Conservation (phyloP, 129 eudicot genomes). For the Lonicera japonica region DNA sequence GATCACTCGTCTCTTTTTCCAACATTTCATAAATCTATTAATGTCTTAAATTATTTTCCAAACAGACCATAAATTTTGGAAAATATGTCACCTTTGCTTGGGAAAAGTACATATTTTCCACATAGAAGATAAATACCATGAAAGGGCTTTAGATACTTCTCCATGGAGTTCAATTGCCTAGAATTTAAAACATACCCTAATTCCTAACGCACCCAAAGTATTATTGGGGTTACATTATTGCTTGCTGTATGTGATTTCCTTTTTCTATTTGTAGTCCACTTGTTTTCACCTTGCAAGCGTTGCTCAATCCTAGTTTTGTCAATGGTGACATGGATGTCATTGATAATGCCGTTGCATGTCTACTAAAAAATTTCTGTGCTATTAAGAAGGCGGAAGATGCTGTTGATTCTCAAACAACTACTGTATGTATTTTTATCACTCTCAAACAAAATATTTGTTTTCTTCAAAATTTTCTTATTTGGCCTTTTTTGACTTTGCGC, state of each 20-base stretch:
- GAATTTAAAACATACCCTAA: too few relatives aligned
- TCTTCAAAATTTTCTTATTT: conserved; percentile 1
- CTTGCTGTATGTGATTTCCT: background rate
- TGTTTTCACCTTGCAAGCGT: conserved; percentile 48
- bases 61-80: background rate
- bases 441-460: background rate
- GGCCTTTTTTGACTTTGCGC: too few relatives aligned
- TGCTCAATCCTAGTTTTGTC: conserved; percentile 37
- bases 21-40: too few relatives aligned
- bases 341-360: conserved; percentile 27
- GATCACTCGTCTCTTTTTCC: too few relatives aligned
- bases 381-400: conserved; percentile 90
- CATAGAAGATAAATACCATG: too few relatives aligned
- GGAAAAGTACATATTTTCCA: too few relatives aligned
- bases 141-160: too few relatives aligned
- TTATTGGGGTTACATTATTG: too few relatives aligned
- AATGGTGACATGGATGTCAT: conserved; percentile 36
- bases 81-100: too few relatives aligned
- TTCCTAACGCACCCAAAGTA: too few relatives aligned
- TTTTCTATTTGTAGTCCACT: conserved; percentile 66
- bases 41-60: too few relatives aligned
- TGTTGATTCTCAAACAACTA: conserved; percentile 48
- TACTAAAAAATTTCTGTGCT: conserved; percentile 65
- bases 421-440: conserved; percentile 43
- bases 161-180: too few relatives aligned